phyloP scores from a whole-genome alignment of 805 yeast species.

The Barnettozyma sucrosica region DNA sequence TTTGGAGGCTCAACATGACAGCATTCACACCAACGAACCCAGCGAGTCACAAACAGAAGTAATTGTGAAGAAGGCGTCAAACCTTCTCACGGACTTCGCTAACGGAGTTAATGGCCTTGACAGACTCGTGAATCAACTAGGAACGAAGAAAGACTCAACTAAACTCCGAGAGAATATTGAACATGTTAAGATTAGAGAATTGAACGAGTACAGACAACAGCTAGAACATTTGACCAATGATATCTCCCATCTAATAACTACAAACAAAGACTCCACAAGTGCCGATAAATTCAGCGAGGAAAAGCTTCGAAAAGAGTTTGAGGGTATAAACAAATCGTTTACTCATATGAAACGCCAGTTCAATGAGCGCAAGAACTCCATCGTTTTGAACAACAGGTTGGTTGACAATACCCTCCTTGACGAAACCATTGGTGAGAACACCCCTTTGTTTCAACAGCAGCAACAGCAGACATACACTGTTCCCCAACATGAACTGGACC shows the following conservation, averaged over 20 bases:
- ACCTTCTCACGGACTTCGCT: constrained; percentile 36
- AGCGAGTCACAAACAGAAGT: constrained; percentile 15
- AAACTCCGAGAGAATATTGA: constrained; percentile 31
- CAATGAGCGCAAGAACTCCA: constrained; percentile 41
- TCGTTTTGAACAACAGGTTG: constrained; percentile 29
- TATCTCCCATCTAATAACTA: constrained; percentile 20
- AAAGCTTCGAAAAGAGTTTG: constrained; percentile 52
- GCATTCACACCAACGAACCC: not conserved
- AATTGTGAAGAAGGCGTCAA: constrained; percentile 24
- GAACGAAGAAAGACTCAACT: constrained; percentile 38
- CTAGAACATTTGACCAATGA: constrained; percentile 30
- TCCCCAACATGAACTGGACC: constrained; percentile 49
- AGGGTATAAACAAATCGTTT: constrained; percentile 42
- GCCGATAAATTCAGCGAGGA: constrained; percentile 26
- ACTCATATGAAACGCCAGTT: constrained; percentile 39
- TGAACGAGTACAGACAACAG: constrained; percentile 26
- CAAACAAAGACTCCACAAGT: constrained; percentile 9
- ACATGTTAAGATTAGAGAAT: constrained; percentile 13
- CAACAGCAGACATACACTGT: constrained; percentile 33
- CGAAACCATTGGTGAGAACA: constrained; percentile 14
- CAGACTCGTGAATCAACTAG: constrained; percentile 42
- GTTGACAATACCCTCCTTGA: constrained; percentile 16
- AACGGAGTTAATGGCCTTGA: constrained; percentile 46
- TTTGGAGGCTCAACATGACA: constrained; percentile 24
- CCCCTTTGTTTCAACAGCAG: constrained; percentile 20